Conservation (phyloP, 1,139 yeast species). For the Fermentozyma sake region DNA sequence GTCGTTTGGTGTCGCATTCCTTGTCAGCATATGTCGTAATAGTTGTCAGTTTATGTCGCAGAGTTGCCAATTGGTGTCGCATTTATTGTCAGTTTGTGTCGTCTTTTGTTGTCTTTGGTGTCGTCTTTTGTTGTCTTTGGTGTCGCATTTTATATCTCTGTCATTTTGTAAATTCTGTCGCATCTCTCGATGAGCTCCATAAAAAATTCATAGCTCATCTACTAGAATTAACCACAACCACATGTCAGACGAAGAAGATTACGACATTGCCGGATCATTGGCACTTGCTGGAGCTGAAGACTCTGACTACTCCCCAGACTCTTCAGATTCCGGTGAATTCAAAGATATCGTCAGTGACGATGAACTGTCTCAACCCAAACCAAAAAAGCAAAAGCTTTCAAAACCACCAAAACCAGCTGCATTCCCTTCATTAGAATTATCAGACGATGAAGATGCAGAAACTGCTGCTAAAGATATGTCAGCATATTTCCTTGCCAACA, state of each 20-base stretch:
- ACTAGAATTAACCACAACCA: no score
- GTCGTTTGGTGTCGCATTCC: no score
- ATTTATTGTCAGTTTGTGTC: no score
- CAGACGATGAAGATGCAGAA: slow-evolving; percentile 53
- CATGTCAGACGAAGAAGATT: slow-evolving; percentile 52
- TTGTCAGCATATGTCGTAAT: no score
- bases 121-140: no score
- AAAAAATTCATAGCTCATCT: no score
- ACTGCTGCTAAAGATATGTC: slow-evolving; percentile 39
- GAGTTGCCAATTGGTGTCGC: no score
- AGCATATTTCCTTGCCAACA: slow-evolving; percentile 30
- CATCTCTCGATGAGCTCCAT: no score
- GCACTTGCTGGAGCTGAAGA: slow-evolving; percentile 46
- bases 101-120: no score
- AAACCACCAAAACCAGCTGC: slow-evolving; percentile 17
- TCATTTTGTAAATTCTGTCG: no score
- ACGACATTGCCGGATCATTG: slow-evolving; percentile 64
- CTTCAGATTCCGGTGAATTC: slow-evolving; percentile 30
- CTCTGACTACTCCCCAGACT: slow-evolving; percentile 29
- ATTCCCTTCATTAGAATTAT: slow-evolving; percentile 66
- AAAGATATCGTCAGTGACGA: slow-evolving; percentile 61
- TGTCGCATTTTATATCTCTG: no score
- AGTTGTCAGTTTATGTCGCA: no score
- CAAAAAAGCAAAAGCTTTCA: slow-evolving; percentile 15
- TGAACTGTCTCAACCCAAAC: slow-evolving; percentile 23